Conservation (phyloP, 31 red algal species). For the Odonthalia washingtoniensis region DNA sequence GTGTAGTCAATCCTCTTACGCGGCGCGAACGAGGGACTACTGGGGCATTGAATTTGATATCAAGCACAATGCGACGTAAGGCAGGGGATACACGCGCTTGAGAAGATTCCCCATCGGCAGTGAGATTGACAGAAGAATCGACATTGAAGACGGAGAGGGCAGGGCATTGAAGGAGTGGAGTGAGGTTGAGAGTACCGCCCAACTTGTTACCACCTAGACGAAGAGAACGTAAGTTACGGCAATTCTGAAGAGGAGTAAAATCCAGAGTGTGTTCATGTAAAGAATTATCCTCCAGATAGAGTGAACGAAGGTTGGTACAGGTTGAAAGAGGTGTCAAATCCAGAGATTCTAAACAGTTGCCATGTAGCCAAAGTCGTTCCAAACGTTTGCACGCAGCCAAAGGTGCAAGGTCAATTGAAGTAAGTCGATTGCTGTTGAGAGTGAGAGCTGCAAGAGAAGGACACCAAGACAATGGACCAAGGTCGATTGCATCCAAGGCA, state of each 20-base stretch:
- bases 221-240: constrained; percentile 58
- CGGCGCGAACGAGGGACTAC: background rate
- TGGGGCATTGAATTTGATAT: constrained; percentile 60
- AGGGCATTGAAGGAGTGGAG: constrained; percentile 77
- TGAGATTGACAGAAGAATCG: constrained; percentile 57
- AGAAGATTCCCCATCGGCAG: constrained; percentile 57
- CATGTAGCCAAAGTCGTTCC: constrained; percentile 88
- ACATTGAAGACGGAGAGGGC: constrained; percentile 75
- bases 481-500: constrained; percentile 57
- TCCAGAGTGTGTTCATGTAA: constrained; percentile 76
- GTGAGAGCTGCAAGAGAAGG: constrained; percentile 56
- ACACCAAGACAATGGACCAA: constrained; percentile 58
- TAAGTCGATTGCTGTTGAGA: constrained; percentile 86
- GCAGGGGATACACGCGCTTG: constrained; percentile 62
- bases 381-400: constrained; percentile 74
- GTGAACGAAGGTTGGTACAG: constrained; percentile 83
- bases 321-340: constrained; percentile 79
- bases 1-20: constrained; percentile 11
- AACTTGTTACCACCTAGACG: constrained; percentile 77
- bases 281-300: constrained; percentile 95
- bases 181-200: constrained; percentile 70
- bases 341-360: constrained; percentile 80
- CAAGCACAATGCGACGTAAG: constrained; percentile 59
- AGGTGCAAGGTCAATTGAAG: constrained; percentile 75
- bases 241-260: constrained; percentile 69